Percentiles rank a stretch among this genome's conserved stretches.
Conservation (phyloP, 495 filamentous ascomycete species). For the Aspergillus indologenus region DNA sequence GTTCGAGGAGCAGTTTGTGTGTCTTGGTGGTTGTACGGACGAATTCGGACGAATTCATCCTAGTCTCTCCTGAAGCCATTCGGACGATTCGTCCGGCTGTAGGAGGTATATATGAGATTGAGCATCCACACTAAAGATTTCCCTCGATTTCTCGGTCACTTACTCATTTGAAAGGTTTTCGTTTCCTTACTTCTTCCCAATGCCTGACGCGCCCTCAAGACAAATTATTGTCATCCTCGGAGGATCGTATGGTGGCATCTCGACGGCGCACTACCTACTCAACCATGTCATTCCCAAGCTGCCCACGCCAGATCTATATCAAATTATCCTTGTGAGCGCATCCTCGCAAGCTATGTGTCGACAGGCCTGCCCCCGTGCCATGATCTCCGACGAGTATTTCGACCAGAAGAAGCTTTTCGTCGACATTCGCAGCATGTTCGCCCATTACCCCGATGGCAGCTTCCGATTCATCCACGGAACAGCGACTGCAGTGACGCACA, state of each 20-base stretch:
- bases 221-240: conserved; percentile 50
- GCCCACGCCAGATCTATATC: conserved; percentile 23
- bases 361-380: conserved; percentile 42
- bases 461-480: conserved; percentile 40
- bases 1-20: too few relatives aligned
- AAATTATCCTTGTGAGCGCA: conserved; percentile 40
- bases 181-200: too few relatives aligned
- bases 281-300: conserved; percentile 48
- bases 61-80: too few relatives aligned
- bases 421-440: conserved; percentile 35
- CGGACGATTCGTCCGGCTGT: too few relatives aligned
- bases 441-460: conserved; percentile 33
- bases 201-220: not conserved
- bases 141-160: too few relatives aligned
- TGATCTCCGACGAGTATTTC: conserved; percentile 45
- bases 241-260: conserved; percentile 50
- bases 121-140: too few relatives aligned
- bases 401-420: conserved; percentile 49
- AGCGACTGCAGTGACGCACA: conserved; percentile 32
- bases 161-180: too few relatives aligned
- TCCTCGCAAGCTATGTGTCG: conserved; percentile 43
- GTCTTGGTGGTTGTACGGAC: too few relatives aligned
- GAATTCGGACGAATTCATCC: too few relatives aligned
- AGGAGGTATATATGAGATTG: too few relatives aligned
- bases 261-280: conserved; percentile 51